Evolutionary conservation across 495 filamentous ascomycete genomes (phyloP).

Genomic region (Tuber melanosporum): DNA sequence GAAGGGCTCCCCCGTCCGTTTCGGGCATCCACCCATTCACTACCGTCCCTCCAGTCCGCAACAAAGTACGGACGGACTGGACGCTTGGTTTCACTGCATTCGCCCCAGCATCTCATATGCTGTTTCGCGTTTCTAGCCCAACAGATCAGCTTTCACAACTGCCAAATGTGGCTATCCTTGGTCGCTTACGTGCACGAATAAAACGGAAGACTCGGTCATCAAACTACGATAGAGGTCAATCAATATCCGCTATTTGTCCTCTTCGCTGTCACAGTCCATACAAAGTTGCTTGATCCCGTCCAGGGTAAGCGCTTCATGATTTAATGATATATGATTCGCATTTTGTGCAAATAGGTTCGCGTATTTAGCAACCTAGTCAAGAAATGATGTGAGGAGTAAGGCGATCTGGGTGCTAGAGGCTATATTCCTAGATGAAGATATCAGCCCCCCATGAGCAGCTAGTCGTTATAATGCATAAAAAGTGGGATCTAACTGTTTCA

Average conservation of each 20-base stretch:
- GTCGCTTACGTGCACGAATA: conserved; percentile 75
- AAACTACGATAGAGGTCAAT: conserved; percentile 89
- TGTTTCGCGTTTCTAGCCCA: conserved; percentile 62
- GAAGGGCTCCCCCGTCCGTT: no score
- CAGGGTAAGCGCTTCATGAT: conserved; percentile 81
- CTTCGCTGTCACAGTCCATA: conserved; percentile 74
- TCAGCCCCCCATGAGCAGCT: conserved; percentile 1
- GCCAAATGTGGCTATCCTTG: conserved; percentile 32
- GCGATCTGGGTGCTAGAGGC: conserved; percentile 62
- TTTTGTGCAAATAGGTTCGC: conserved; percentile 72
- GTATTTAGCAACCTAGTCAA: conserved; percentile 70
- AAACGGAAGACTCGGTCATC: conserved; percentile 92
- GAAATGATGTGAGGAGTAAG: conserved; percentile 94
- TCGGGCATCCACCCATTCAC: no score
- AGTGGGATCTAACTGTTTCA: conserved; percentile 60
- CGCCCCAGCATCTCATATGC: conserved; percentile 74
- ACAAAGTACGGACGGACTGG: no score
- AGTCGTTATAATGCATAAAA: background rate
- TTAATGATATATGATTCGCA: conserved; percentile 77
- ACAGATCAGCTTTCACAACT: background rate
- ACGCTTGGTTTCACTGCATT: conserved; percentile 48
- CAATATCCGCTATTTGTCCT: conserved; percentile 78
- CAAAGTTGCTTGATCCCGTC: conserved; percentile 95
- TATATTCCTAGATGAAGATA: conserved; percentile 6
- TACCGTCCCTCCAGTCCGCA: no score